Evolutionary conservation across 176 grass and related monocot genomes (phyloP).

Genomic region (Phoenix dactylifera): DNA sequence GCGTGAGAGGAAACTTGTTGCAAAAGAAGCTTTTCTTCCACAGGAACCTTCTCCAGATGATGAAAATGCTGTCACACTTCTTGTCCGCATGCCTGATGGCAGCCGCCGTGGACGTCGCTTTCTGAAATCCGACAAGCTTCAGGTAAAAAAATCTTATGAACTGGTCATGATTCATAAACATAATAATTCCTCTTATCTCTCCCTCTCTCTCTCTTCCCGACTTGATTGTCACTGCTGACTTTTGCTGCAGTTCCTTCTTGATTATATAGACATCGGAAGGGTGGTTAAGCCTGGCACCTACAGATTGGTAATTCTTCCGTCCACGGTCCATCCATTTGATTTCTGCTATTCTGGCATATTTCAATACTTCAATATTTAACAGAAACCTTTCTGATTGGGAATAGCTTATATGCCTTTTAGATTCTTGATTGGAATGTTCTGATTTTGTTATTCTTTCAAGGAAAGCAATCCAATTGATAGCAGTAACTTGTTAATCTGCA

Average conservation of each 20-base stretch:
- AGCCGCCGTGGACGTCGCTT: conserved; percentile 64
- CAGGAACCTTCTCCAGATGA: conserved; percentile 68
- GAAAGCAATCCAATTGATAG: too few species aligned
- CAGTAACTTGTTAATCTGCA: too few species aligned
- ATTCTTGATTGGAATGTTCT: too few species aligned
- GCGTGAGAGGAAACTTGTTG: conserved; percentile 60
- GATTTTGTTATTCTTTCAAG: too few species aligned
- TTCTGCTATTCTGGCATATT: conserved; percentile 3
- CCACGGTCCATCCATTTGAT: conserved; percentile 6
- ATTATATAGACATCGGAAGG: conserved; percentile 85
- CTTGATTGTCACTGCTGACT: neutral
- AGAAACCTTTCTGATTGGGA: too few species aligned
- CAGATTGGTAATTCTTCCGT: conserved; percentile 57
- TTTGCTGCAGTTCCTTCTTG: conserved; percentile 68
- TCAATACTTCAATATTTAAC: neutral
- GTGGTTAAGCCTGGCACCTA: conserved; percentile 89
- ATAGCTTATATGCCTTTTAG: too few species aligned
- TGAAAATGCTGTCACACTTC: conserved; percentile 68
- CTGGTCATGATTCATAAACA: too few species aligned
- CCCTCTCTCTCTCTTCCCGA: too few species aligned
- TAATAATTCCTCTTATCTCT: too few species aligned
- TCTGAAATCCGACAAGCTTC: conserved; percentile 87
- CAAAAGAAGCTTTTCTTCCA: conserved; percentile 70
- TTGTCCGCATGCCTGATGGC: conserved; percentile 91
- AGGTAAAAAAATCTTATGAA: conserved; percentile 27